Base-by-base conservation (phyloP, 2,329 filamentous ascomycete genomes). In the Fusarium udum region DNA sequence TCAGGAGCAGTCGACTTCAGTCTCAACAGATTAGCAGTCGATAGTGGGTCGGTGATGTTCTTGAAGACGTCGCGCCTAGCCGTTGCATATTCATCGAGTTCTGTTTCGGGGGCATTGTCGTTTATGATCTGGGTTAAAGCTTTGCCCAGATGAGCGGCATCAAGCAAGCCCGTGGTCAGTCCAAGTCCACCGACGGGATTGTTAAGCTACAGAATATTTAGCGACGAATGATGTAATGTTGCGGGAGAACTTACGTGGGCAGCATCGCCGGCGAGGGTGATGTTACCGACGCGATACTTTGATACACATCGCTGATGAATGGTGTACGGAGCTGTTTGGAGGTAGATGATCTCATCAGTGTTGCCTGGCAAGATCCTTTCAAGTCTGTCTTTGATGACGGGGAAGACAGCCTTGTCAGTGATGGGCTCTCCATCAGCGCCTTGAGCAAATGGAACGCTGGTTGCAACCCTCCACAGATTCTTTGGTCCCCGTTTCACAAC, bases 211-310 rank as follows among this genome's bases (percentile, higher is more conserved):
- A 53, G 11, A 39, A 1, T 10, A 15, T 9, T 55, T 28, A 55
- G 34, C 2, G 15, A 3, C 5, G 15, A 55, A 7, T 3, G 10
- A 16, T n/a, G 7, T 3, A 1, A 6, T 40, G 11, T 1, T 16
- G 5, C 9, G 5, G 20, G 10, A 55, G 2, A n/a, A 7, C 51
- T 55, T n/a, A 55, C 51, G 0, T 55, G 51, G 8, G 51, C 51
- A 6, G 51, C 51, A 2, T 55, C 51, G 15, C 51, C 51, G 8
- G 51, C 34, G 4, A 55, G 51, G 0, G 40, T 14, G 6, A 55
- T 28, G 2, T 55, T 55, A 1, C 51, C 51, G n/a, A 40, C 20
- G 14, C 51, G 51, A n/a, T 40, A 55, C 2, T 55, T 18, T 0
- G 51, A 40, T 0, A 40, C 51, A n/a, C 34, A 28, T 3, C 51